phyloP scores from a whole-genome alignment of 495 filamentous ascomycete genomes.

The Astrothelium subdiscretum region DNA sequence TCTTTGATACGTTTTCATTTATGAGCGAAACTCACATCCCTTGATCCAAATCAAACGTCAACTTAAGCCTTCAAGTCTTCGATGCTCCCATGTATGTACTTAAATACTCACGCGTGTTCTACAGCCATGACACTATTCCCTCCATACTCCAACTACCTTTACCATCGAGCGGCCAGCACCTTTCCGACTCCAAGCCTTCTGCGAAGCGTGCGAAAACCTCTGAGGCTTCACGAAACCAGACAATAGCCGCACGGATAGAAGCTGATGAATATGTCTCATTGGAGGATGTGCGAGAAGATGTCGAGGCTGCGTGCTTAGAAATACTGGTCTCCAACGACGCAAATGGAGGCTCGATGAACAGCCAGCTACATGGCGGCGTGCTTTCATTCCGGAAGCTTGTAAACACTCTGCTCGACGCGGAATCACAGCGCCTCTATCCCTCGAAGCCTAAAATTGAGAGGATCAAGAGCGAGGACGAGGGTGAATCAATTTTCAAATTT shows the following conservation, averaged over 20 bases:
- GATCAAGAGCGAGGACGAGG: not conserved
- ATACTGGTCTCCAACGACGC: slow-evolving; percentile 5
- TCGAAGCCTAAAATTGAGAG: not conserved
- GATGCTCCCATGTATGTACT: not conserved
- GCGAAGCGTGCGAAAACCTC: slow-evolving; percentile 27
- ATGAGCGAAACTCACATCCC: not conserved
- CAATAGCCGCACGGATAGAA: slow-evolving; percentile 12
- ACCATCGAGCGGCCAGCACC: slow-evolving; percentile 4
- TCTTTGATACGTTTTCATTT: not conserved
- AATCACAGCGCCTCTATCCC: not conserved
- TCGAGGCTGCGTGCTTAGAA: slow-evolving; percentile 6
- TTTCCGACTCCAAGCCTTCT: slow-evolving; percentile 19
- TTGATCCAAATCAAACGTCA: not conserved
- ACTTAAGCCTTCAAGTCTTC: not conserved
- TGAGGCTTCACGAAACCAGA: not conserved
- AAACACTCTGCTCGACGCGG: not conserved
- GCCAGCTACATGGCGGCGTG: not conserved
- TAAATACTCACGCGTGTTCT: slow-evolving; percentile 2
- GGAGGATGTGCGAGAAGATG: slow-evolving; percentile 8
- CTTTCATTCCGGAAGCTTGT: slow-evolving; percentile 12
- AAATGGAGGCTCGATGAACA: not conserved
- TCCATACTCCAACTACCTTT: slow-evolving; percentile 23
- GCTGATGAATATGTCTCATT: slow-evolving; percentile 9
- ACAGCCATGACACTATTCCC: slow-evolving; percentile 26
- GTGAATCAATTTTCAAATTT: not conserved